Evolutionary conservation across 768 basidiomycete genomes (phyloP).

Genomic region (Lepiota subincarnata): DNA sequence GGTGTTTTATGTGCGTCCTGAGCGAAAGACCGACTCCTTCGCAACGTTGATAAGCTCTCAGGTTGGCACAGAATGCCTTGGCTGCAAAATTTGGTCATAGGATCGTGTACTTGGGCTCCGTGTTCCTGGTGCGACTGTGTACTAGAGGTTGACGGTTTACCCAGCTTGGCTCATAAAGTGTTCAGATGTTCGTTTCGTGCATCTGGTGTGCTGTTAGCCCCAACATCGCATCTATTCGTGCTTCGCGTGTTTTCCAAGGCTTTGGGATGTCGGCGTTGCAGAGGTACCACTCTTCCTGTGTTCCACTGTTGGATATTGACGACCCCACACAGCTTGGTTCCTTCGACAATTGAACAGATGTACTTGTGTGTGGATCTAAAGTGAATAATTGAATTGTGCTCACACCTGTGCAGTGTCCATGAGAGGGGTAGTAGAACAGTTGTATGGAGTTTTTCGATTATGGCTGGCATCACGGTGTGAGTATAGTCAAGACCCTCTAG

Average conservation of each 20-base stretch:
- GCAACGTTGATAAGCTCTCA: conserved; percentile 9
- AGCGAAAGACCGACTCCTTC: neutral
- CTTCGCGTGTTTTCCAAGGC: conserved; percentile 41
- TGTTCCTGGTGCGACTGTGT: conserved; percentile 27
- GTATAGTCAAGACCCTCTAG: conserved; percentile 10
- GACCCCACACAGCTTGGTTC: conserved; percentile 29
- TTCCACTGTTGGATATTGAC: neutral
- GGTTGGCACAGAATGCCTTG: conserved; percentile 33
- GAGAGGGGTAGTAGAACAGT: conserved; percentile 39
- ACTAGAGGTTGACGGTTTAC: neutral
- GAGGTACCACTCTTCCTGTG: conserved; percentile 22
- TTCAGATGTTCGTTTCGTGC: conserved; percentile 39
- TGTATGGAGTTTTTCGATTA: conserved; percentile 42
- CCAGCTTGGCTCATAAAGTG: neutral
- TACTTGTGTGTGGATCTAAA: conserved; percentile 25
- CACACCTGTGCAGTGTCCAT: conserved; percentile 28
- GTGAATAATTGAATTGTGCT: neutral
- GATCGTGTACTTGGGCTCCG: conserved; percentile 40
- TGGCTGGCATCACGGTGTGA: conserved; percentile 38
- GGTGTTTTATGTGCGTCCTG: conserved; percentile 34
- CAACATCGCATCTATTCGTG: conserved; percentile 35
- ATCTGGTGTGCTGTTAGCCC: conserved; percentile 43
- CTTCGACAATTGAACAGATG: conserved; percentile 40
- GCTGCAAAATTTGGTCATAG: conserved; percentile 43
- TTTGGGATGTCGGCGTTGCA: conserved; percentile 42